Evolutionary conservation across 2,329 filamentous ascomycete species (phyloP).

Genomic region (Penicillium sp.): DNA sequence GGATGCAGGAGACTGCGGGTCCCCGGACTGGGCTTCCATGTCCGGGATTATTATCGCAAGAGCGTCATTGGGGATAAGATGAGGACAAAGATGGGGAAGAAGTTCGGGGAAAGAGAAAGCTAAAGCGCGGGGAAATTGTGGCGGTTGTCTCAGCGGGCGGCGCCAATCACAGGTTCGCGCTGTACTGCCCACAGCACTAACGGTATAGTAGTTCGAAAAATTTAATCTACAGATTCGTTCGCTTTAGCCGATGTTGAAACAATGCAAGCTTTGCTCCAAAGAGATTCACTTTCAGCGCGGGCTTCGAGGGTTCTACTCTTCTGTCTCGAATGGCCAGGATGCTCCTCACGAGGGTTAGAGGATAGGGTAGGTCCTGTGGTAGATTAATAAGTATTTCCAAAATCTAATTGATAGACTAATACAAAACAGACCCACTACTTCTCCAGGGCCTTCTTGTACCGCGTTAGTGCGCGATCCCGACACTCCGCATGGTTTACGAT

Average conservation of each 20-base stretch:
- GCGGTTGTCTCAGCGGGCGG: background rate
- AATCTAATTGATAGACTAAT: too few species aligned
- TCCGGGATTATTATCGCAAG: conserved; percentile 9
- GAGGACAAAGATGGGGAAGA: background rate
- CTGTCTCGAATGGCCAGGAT: too few species aligned
- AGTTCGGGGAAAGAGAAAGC: conserved; percentile 8
- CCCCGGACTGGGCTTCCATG: conserved; percentile 35
- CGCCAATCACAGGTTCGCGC: background rate
- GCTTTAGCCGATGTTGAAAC: background rate
- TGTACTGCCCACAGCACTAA: background rate
- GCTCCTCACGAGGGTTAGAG: too few species aligned
- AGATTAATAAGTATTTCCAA: too few species aligned
- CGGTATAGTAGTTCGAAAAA: background rate
- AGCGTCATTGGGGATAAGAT: conserved; percentile 24
- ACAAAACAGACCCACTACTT: background rate
- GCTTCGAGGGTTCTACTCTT: too few species aligned
- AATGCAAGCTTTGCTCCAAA: too few species aligned
- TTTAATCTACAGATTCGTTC: background rate
- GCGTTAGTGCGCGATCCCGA: conserved; percentile 64
- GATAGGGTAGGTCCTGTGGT: too few species aligned
- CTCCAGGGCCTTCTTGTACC: conserved; percentile 42
- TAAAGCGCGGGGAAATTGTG: conserved; percentile 10
- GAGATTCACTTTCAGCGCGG: too few species aligned
- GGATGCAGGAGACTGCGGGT: conserved; percentile 20
- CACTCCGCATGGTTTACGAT: conserved; percentile 73